Base-by-base conservation (phyloP, 2,329 filamentous ascomycete genomes). In the Graphium sp. region DNA sequence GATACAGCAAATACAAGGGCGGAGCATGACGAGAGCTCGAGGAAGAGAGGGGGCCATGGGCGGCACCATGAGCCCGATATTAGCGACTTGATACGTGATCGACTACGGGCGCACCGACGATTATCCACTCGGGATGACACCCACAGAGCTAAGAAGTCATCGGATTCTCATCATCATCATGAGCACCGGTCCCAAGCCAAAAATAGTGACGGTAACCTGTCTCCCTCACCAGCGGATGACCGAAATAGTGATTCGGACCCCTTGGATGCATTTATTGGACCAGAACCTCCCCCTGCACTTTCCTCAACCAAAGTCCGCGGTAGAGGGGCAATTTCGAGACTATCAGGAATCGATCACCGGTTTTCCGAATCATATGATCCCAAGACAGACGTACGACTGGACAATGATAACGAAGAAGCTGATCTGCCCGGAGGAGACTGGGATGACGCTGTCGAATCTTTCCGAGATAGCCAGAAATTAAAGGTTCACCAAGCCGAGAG, bases 401-500 rank as follows among this genome's bases (percentile, higher is more conserved):
- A n/a, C n/a, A n/a, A n/a, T n/a, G n/a, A n/a, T n/a, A 53, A 60
- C 22, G 51, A 58, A 26, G 61, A 63, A 35, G 52, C 55, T 3
- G 55, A 58, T 2, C 55, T 52, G 3, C 50, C 48, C 14, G 62
- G 60, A 17, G 72, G 75, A 35, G 71, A 81, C 34, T 93, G 83
- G 84, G 78, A 81, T 24, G 69, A 81, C 40, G 73, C 79, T 1
- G 58, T 89, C 1, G 83, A 92, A 49, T 73, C 75, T 5, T 61
- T 82, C 32, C 67, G 77, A 22, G 83, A 92, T 45, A 71, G 82
- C n/a, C 69, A 81, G 38, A 74, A 74, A 38, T 84, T 79, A 70
- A 74, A 71, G 41, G 63, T 74, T 36, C 70, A 74, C 39, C 81
- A 83, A 18, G 79, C 79, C 6, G 74, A 84, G 29, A 60, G 84